These are phyloP conservation scores for Epichloe glyceriae DNA, from an alignment of 2,329 filamentous ascomycete species.

Conservation along the genomic window DNA sequence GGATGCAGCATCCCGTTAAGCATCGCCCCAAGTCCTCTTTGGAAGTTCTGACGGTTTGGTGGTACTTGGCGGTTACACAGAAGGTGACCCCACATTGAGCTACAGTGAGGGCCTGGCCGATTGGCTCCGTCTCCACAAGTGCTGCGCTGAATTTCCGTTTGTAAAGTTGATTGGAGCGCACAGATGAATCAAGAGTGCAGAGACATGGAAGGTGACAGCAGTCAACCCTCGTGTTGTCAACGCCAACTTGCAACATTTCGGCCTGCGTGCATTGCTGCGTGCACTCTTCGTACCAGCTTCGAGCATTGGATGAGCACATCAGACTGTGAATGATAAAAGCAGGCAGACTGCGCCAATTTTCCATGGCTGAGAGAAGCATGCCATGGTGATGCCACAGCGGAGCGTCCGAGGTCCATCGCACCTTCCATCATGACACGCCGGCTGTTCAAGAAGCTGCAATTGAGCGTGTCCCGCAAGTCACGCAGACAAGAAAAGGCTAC, in stretches of 20 bases:
- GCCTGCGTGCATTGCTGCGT: neutral
- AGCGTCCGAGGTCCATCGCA: constrained; percentile 1
- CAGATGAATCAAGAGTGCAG: neutral
- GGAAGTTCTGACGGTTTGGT: neutral
- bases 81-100: neutral
- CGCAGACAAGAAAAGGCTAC: neutral
- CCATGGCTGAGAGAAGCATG: neutral
- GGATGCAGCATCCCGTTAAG: no score
- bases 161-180: neutral
- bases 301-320: neutral
- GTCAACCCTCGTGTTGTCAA: neutral
- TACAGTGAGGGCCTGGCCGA: no score
- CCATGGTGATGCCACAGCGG: constrained; percentile 2
- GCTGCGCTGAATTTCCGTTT: no score
- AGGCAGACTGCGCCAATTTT: neutral
- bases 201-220: neutral
- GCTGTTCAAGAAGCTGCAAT: constrained; percentile 5
- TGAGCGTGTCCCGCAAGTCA: constrained; percentile 3
- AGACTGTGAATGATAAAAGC: neutral
- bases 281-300: neutral
- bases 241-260: neutral
- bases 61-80: neutral
- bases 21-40: no score
- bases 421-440: constrained; percentile 9
- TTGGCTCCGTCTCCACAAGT: no score